Conservation (phyloP, 2,329 filamentous ascomycete species). For the Stagonosporopsis rhizophila region DNA sequence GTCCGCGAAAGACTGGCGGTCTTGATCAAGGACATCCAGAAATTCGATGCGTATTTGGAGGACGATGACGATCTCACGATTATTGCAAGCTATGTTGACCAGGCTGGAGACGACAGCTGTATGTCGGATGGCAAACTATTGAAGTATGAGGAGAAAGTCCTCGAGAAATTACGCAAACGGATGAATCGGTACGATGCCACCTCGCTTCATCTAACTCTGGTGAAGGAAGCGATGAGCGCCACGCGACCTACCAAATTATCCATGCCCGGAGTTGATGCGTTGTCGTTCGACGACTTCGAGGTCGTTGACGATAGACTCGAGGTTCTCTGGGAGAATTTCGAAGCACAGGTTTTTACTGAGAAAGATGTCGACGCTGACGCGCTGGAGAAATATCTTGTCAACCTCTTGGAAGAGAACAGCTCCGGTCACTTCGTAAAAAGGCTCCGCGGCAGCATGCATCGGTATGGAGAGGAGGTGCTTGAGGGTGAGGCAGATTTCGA, state of each 20-base stretch:
- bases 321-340: conserved; percentile 55
- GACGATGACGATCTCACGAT: conserved; percentile 50
- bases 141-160: conserved; percentile 58
- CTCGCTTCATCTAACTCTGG: conserved; percentile 62
- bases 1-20: conserved; percentile 41
- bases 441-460: conserved; percentile 24
- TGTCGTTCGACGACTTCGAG: conserved; percentile 52
- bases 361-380: conserved; percentile 27
- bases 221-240: conserved; percentile 45
- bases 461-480: conserved; percentile 25
- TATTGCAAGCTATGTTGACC: conserved; percentile 60
- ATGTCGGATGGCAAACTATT: conserved; percentile 56
- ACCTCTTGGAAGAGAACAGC: conserved; percentile 18
- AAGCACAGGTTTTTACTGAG: conserved; percentile 24
- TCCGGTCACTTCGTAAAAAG: conserved; percentile 8
- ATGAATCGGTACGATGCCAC: conserved; percentile 64
- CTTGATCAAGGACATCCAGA: conserved; percentile 48
- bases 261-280: conserved; percentile 26
- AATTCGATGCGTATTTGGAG: conserved; percentile 44
- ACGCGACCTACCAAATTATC: conserved; percentile 34
- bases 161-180: conserved; percentile 57
- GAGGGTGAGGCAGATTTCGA: conserved; percentile 46
- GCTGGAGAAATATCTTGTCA: conserved; percentile 31
- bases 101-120: conserved; percentile 62
- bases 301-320: conserved; percentile 62